Evolutionary conservation across 306 rosid genomes (phyloP), one percentile per base, ranked within the genome.

Genomic region (Castanea sativa): DNA sequence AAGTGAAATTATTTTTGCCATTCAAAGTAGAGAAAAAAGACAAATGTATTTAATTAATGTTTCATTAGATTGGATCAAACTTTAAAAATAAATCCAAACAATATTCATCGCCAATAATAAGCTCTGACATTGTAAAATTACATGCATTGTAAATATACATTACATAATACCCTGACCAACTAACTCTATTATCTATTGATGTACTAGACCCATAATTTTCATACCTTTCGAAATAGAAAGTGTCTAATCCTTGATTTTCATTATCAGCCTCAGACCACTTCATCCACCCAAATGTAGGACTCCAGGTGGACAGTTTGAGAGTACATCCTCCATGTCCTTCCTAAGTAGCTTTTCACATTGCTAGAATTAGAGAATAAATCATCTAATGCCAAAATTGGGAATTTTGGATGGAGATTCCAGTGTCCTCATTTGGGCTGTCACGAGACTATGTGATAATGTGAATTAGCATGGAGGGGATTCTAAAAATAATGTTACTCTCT

Each of bases 401-500:
- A 72, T 91, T 93, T 73, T 89, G 96, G 29, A 91, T 79, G 32
- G 97, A 93, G 68, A 91, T 86, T 5, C 96, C 97, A 0, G 92
- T 91, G 73, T 84, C 79, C 79, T 91, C 91, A 73, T 93, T 91
- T 2, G 60, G 82, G 15, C 76, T 81, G 21, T 91, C 90, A 30
- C 92, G 82, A 1, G 96, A 74, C 14, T 93, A 96, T 10, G 96
- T 93, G 18, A 86, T 77, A 35, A 88, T 4, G 87, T 89, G 90
- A 71, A 85, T 58, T 93, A 96, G 60, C 89, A 82, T 1, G 82
- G 85, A 33, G 89, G 1, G 94, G 87, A 73, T 85, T 70, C 84
- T 85, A 0, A 94, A 79, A 15, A 89, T 80, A 32, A 89, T 86
- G 78, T 87, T 81, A 45, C 87, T 84, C 20, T 79, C 90, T 29